Base-by-base conservation (phyloP, 2,329 filamentous ascomycete genomes). In the Shiraia bambusicola region DNA sequence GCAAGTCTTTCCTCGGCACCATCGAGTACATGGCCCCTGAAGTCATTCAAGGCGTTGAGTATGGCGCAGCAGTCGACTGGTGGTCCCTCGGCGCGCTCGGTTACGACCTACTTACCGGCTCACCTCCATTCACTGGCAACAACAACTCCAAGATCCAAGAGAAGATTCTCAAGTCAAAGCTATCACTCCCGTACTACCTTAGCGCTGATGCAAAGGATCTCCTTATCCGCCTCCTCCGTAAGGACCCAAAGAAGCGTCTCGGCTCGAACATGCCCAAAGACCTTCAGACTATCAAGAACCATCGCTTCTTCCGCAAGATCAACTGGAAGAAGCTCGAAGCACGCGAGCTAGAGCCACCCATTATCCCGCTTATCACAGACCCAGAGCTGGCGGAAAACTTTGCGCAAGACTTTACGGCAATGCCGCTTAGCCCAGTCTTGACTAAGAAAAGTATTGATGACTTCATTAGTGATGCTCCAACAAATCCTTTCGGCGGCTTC, bases 1-100 rank as follows among this genome's bases (percentile, higher is more conserved):
- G 92, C 76, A 88, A 90, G 70, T 95, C 89, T 29, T 86, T 96
- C 53, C 82, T 96, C 8, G 93, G 93, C 36, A 98, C 93, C 0
- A 86, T 96, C 44, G 93, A 97, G 67, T 98, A 98, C 78, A 98
- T 98, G 93, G 94, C 93, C 0, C 93, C 93, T 1, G 93, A 98
- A 71, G 87, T 98, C 37, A 83, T 98, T 47, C 80, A 84, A 49
- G 91, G 90, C 47, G 84, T 87, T 52, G 84, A 88, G 53, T 98
- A 98, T 67, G 91, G 92, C 61, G 92, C 91, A 69, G 85, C 90
- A 1, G 94, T 96, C 13, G 93, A 98, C 72, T 98, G 92, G 92
- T 98, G 93, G 93, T 95, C 91, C 4, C 84, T 98, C 33, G 93
- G 94, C 26, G 91, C 92, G 2, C 79, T 98, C 32, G 90, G 88